Evolutionary conservation across 2,329 filamentous ascomycete genomes (phyloP).

Genomic region (Ophiostoma tasmaniense): DNA sequence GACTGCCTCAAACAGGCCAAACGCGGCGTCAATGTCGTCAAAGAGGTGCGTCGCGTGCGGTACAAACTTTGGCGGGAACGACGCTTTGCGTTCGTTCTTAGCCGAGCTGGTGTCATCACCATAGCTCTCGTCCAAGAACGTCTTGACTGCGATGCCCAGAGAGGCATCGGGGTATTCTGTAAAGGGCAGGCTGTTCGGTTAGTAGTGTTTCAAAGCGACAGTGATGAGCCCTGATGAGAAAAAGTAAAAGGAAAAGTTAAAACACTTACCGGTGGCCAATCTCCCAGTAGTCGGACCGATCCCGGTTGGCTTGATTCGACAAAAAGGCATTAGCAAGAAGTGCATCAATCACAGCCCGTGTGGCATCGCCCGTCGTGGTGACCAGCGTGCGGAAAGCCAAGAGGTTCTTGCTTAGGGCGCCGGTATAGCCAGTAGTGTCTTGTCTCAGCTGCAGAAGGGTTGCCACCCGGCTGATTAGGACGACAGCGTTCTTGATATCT

Average conservation of each 20-base stretch:
- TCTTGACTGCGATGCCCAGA: constrained; percentile 71
- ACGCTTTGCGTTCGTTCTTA: constrained; percentile 34
- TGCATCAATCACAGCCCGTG: constrained; percentile 79
- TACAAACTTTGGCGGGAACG: constrained; percentile 47
- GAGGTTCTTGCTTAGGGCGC: constrained; percentile 82
- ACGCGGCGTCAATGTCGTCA: constrained; percentile 52
- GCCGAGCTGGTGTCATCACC: constrained; percentile 47
- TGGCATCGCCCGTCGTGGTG: constrained; percentile 65
- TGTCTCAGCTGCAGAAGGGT: constrained; percentile 77
- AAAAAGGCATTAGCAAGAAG: constrained; percentile 73
- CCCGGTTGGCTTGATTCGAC: constrained; percentile 66
- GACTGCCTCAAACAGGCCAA: constrained; percentile 50
- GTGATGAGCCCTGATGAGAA: no score
- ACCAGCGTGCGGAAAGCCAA: constrained; percentile 80
- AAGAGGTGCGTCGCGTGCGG: constrained; percentile 49
- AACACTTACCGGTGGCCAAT: constrained; percentile 53
- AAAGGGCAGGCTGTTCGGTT: constrained; percentile 21
- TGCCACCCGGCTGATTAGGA: constrained; percentile 79
- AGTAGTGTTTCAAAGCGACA: no score
- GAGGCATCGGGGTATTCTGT: constrained; percentile 57
- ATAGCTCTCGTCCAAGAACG: constrained; percentile 52
- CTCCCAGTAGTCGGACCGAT: constrained; percentile 56
- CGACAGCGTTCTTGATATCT: constrained; percentile 66
- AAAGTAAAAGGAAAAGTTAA: constrained; percentile 34
- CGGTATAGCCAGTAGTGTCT: constrained; percentile 81